phyloP scores from a whole-genome alignment of 345 rosid genomes.

The Salix exigua region DNA sequence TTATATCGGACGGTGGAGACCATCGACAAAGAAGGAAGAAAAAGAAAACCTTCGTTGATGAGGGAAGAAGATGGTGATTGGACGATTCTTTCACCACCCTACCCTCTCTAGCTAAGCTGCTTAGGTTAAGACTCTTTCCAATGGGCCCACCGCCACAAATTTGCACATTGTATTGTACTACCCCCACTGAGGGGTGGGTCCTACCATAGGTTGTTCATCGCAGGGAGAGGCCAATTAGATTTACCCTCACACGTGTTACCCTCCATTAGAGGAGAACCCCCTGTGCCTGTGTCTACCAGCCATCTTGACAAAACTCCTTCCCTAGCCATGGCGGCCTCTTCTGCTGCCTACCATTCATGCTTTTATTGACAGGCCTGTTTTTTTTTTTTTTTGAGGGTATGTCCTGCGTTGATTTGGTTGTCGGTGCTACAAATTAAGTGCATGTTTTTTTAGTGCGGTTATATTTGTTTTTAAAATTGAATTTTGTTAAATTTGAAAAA shows the following conservation, averaged over 20 bases:
- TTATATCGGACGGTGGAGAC: constrained; percentile 35
- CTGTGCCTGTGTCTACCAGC: constrained; percentile 38
- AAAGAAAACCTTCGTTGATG: constrained; percentile 19
- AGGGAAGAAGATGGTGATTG: constrained; percentile 28
- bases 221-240: constrained; percentile 30
- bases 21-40: constrained; percentile 21
- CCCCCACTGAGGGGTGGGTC: constrained; percentile 31
- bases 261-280: constrained; percentile 62
- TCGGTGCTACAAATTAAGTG: background rate
- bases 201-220: constrained; percentile 12
- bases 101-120: background rate
- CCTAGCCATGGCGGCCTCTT: background rate
- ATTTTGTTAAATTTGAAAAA: no score
- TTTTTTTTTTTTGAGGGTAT: background rate
- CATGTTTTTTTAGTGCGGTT: no score
- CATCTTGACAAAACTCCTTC: background rate
- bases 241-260: constrained; percentile 54
- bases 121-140: background rate
- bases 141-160: background rate
- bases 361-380: background rate
- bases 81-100: constrained; percentile 28
- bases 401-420: background rate
- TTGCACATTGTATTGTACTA: constrained; percentile 14
- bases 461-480: no score
- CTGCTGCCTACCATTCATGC: background rate